These are phyloP conservation scores for Aspergillus ochraceoroseus DNA, from an alignment of 2,329 filamentous ascomycete species.

Conservation along the genomic window DNA sequence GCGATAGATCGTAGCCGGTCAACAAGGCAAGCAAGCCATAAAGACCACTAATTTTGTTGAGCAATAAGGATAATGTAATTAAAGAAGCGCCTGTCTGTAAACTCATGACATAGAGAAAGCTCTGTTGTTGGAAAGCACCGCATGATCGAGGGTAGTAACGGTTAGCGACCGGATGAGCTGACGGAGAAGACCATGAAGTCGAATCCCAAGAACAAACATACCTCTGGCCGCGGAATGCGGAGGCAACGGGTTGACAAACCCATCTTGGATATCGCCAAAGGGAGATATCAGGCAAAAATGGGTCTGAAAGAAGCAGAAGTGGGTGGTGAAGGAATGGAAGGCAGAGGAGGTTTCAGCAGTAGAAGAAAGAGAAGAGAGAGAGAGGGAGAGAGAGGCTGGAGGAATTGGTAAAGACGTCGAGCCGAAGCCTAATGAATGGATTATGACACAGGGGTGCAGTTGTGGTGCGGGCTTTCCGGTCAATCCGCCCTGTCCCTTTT, in stretches of 20 bases:
- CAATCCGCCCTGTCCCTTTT: no score
- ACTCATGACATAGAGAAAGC: slow-evolving; percentile 78
- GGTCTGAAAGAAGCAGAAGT: slow-evolving; percentile 8
- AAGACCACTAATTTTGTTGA: slow-evolving; percentile 88
- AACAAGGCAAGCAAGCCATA: slow-evolving; percentile 86
- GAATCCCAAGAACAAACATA: no score
- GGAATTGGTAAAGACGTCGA: no score
- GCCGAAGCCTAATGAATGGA: slow-evolving; percentile 14
- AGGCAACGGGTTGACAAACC: slow-evolving; percentile 41
- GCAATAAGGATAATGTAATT: slow-evolving; percentile 72
- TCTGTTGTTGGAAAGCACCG: slow-evolving; percentile 48
- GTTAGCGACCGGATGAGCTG: slow-evolving; percentile 14
- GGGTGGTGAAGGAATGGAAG: slow-evolving; percentile 18
- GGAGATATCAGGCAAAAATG: slow-evolving; percentile 16
- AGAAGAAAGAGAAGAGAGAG: slow-evolving; percentile 12
- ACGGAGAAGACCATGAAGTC: slow-evolving; percentile 2
- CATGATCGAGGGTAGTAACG: slow-evolving; percentile 13
- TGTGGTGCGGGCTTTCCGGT: no score
- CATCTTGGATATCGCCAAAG: slow-evolving; percentile 29
- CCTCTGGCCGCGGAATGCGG: slow-evolving; percentile 50
- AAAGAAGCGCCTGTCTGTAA: slow-evolving; percentile 82
- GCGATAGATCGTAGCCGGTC: slow-evolving; percentile 77
- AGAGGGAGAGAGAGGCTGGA: slow-evolving; percentile 17
- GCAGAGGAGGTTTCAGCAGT: slow-evolving; percentile 7
- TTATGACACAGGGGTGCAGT: slow-evolving; percentile 20